Evolutionary conservation across 768 basidiomycete genomes (phyloP).

Genomic region (Psilocybe tampanensis): DNA sequence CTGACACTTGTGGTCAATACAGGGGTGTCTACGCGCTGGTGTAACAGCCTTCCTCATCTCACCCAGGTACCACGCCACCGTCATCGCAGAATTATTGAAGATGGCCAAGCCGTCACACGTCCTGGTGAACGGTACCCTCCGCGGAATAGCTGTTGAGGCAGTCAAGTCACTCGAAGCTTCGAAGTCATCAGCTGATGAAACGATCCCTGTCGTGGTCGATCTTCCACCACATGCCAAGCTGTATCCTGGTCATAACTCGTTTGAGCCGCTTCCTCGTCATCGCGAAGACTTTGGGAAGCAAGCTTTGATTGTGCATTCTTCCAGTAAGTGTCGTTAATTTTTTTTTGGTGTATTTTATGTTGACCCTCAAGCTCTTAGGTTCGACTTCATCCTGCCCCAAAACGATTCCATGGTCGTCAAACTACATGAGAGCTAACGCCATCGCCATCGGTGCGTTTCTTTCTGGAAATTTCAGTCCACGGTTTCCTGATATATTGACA

Average conservation of each 20-base stretch:
- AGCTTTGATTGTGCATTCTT: not conserved
- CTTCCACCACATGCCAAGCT: not conserved
- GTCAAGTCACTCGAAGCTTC: not conserved
- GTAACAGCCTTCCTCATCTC: not conserved
- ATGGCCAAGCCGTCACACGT: not conserved
- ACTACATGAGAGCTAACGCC: not conserved
- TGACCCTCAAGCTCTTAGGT: not conserved
- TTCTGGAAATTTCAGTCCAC: not conserved
- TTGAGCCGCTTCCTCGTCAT: not conserved
- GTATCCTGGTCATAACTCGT: not conserved
- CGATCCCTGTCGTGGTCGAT: not conserved
- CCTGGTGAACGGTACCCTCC: not conserved
- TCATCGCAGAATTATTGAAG: not conserved
- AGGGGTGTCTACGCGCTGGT: not conserved
- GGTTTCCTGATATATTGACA: too few species aligned
- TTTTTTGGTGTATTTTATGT: not conserved
- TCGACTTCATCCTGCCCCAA: not conserved
- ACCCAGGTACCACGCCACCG: not conserved
- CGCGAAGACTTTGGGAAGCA: not conserved
- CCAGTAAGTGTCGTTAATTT: not conserved
- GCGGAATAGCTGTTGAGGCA: not conserved
- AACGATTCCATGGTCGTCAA: not conserved
- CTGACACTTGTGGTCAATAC: not conserved
- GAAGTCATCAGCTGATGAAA: too few species aligned
- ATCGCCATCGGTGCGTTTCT: not conserved